Base-by-base conservation (phyloP, 2,329 filamentous ascomycete species). In the Hymenoscyphus salicellus region DNA sequence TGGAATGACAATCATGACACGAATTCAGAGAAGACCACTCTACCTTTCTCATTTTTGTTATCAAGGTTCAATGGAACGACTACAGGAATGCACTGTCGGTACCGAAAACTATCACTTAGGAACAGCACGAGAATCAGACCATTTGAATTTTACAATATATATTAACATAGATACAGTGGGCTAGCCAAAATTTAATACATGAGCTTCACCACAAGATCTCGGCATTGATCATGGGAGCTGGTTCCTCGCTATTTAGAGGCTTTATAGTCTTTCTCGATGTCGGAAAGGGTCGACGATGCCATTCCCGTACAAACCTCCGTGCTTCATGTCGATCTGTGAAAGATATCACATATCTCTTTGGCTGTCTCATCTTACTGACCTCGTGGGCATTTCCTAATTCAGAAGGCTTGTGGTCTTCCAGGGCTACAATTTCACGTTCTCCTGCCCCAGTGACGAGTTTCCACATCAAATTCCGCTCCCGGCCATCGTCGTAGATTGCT, bases 261-360 rank as follows among this genome's bases (percentile, higher is more conserved):
- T 49, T 60, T 32, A 71, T 74, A 63, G 69, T 73, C 70, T 65
- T 66, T 17, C 64, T 66, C 65, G 62, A 61, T 49, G 73, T 41
- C 26, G 79, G 78, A 68, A 85, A 75, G 28, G 77, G 75, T 61
- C 78, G 77, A 49, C 80, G 74, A 76, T 86, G 82, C 84, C 84
- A 87, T 64, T 79, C 75, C 58, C 77, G 71, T 3, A 80, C 78
- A 74, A 85, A 85, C 66, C 81, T 75, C 62, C 78, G 66, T 17
- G 75, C 75, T 64, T 77, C 75, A 23, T 72, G 63, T 17, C 68
- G 64, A 62, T 75, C 70, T 52, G 66, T 71, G 58, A 77, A 75
- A 3, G 72, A 68, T 14, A 77, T 62, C 5, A 75, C 68, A 63
- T 71, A 76, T 60, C 68, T 72, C 16, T 68, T 55, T 17, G 67